Conservation (phyloP, 306 rosid genomes). For the Fagus sylvatica region DNA sequence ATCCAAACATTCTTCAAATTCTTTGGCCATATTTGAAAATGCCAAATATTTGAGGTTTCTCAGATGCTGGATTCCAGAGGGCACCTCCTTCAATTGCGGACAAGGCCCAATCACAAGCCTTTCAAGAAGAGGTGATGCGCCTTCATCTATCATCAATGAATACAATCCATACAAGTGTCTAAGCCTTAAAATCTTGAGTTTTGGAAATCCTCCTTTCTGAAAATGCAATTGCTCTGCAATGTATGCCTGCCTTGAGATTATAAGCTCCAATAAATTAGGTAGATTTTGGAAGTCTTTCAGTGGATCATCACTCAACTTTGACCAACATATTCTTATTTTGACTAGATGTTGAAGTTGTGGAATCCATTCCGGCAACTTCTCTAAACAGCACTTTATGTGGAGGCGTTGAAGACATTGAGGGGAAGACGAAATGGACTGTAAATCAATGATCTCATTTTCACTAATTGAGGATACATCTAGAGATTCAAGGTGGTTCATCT, state of each 20-base stretch:
- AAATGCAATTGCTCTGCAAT: constrained; percentile 3
- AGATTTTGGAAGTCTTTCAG: not conserved
- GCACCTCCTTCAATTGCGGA: not conserved
- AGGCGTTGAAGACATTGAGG: not conserved
- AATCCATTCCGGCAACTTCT: not conserved
- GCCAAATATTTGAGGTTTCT: not conserved
- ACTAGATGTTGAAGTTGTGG: not conserved
- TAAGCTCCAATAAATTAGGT: not conserved
- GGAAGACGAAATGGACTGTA: not conserved
- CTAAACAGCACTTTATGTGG: not conserved
- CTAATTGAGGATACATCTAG: not conserved
- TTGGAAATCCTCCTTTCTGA: not conserved
- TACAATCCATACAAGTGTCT: not conserved
- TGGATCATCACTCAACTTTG: constrained; percentile 2
- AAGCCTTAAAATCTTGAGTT: not conserved
- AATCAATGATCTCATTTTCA: not conserved
- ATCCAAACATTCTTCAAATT: not conserved
- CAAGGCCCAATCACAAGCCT: not conserved
- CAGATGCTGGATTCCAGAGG: not conserved
- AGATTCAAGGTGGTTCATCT: not conserved
- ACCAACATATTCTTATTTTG: not conserved
- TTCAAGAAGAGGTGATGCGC: not conserved
- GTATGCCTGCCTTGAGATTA: not conserved
- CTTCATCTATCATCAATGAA: not conserved
- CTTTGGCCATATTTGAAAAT: not conserved